Percentiles rank a stretch among this genome's conserved stretches.
Conservation (phyloP, 345 rosid genomes). For the Mercurialis annua region DNA sequence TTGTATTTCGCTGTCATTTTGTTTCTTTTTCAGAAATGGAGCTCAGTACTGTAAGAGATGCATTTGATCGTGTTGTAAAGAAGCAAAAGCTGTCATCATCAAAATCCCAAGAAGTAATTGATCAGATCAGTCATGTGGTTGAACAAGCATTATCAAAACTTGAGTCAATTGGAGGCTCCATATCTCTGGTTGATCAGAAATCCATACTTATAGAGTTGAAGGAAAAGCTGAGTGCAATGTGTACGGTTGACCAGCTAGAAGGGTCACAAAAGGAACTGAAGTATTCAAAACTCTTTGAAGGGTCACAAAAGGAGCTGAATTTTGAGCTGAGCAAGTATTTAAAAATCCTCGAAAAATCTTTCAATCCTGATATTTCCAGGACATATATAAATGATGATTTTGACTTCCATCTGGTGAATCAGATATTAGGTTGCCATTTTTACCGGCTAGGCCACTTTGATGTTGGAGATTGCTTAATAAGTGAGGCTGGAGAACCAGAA, state of each 20-base stretch:
- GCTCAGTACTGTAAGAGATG: slow-evolving; percentile 43
- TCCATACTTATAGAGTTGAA: slow-evolving; percentile 45
- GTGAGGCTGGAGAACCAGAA: slow-evolving; percentile 57
- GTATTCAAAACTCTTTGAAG: slow-evolving; percentile 59
- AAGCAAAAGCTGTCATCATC: slow-evolving; percentile 59
- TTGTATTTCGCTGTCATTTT: not conserved
- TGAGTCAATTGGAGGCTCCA: slow-evolving; percentile 24
- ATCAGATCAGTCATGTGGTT: slow-evolving; percentile 46
- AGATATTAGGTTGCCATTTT: slow-evolving; percentile 61
- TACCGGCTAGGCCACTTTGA: slow-evolving; percentile 77
- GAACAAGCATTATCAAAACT: slow-evolving; percentile 44
- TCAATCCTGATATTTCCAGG: slow-evolving; percentile 63
- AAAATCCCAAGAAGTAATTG: slow-evolving; percentile 44
- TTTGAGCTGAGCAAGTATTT: slow-evolving; percentile 45
- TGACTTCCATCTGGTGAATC: slow-evolving; percentile 48
- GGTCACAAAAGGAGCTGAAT: slow-evolving; percentile 53
- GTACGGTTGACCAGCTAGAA: slow-evolving; percentile 50
- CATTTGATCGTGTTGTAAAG: slow-evolving; percentile 59
- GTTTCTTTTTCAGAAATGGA: slow-evolving; percentile 49
- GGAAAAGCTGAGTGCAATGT: slow-evolving; percentile 44
- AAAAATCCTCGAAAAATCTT: slow-evolving; percentile 55
- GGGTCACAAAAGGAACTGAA: slow-evolving; percentile 58
- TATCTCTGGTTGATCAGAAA: slow-evolving; percentile 32
- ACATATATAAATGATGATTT: slow-evolving; percentile 63
- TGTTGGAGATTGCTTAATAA: slow-evolving; percentile 63